A percentile compares a stretch with the other conserved stretches of the same genome.
Evolutionary conservation across 768 basidiomycete genomes (phyloP).

Genomic region (Boletus rufocinnamomeus): DNA sequence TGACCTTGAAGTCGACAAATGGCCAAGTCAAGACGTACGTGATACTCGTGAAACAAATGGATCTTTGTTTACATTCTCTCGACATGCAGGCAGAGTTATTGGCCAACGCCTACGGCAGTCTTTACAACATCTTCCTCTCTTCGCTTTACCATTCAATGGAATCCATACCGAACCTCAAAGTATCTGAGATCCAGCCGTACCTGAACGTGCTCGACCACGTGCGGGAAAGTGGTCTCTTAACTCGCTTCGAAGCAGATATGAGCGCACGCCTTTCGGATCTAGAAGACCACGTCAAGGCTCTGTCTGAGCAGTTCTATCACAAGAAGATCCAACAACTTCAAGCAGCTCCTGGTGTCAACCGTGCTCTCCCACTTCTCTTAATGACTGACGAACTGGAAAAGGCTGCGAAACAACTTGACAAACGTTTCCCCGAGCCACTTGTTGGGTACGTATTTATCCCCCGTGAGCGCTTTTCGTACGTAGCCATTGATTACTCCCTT

Average conservation of each 20-base stretch:
- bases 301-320: conserved; percentile 63
- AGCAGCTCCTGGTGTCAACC: conserved; percentile 72
- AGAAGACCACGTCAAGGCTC: conserved; percentile 59
- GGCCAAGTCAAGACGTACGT: conserved; percentile 84
- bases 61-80: conserved; percentile 9
- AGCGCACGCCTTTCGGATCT: conserved; percentile 66
- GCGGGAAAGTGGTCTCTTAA: conserved; percentile 67
- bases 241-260: conserved; percentile 74
- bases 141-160: conserved; percentile 85
- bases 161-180: conserved; percentile 69
- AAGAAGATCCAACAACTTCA: conserved; percentile 64
- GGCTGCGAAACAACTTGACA: conserved; percentile 76
- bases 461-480: not conserved
- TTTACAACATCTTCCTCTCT: conserved; percentile 88
- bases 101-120: conserved; percentile 61
- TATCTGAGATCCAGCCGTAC: conserved; percentile 64
- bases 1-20: conserved; percentile 71
- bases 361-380: conserved; percentile 75
- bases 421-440: conserved; percentile 82
- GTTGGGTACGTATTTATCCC: conserved; percentile 56
- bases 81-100: conserved; percentile 63
- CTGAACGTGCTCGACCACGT: conserved; percentile 71
- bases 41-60: not conserved
- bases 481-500: not conserved
- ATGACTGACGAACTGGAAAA: conserved; percentile 93